Base-by-base conservation (phyloP, 805 yeast species). In the Lachancea fermentati region DNA sequence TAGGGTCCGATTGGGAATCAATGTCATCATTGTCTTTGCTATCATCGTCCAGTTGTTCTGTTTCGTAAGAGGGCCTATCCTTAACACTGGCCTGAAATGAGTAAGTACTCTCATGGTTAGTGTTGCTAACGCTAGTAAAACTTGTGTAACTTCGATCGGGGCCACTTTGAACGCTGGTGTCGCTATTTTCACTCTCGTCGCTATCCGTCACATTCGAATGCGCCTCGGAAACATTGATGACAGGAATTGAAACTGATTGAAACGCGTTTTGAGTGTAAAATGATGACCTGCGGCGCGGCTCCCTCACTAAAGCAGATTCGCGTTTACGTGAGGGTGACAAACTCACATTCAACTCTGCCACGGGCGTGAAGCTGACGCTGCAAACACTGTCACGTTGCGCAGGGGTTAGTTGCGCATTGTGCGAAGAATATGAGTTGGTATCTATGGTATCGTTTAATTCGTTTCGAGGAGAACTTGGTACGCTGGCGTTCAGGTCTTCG, bases 311-410 rank as follows among this genome's bases (percentile, higher is more conserved):
- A 29, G 14, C 16, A n/a, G 29, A 9, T 13, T 11, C 9, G 7
- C 26, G 26, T 22, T 22, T 11, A 7, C 24, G 19, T 14, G n/a
- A 8, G 16, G 42, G 37, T n/a, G 42, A 39, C 14, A 39, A 24
- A 12, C 14, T 34, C 19, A 39, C 42, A 14, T 39, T 32, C 24
- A 39, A 19, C 36, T 39, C 42, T 4, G 42, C 38, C 8, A 39
- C 42, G 4, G 42, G 42, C 7, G 42, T 34, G 22, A 39, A 39
- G 17, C 42, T 39, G n/a, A 39, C 29, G 15, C 42, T 39, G 30
- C 34, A 28, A 4, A 8, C 29, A 24, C 36, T 34, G 3, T 17
- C 11, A n/a, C 18, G 36, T 4, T 18, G 28, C 4, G 28, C 15
- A 5, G 26, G 26, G 11, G 26, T 22, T 22, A 22, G 26, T 11